Conservation (phyloP, 441 rosid genomes). For the Adansonia gregorii region DNA sequence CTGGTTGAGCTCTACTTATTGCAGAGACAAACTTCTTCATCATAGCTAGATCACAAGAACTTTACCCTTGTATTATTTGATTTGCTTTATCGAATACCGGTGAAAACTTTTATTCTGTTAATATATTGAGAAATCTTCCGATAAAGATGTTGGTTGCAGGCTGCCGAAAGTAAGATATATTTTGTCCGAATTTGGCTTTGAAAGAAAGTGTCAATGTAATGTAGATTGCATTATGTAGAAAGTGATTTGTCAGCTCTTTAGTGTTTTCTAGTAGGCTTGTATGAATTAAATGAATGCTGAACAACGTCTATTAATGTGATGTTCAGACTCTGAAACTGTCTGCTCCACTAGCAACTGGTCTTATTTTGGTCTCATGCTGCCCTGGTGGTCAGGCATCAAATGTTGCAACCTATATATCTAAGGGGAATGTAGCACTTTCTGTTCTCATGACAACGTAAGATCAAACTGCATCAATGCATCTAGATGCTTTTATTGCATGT, state of each 20-base stretch:
- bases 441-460: slow-evolving; percentile 95
- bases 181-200: not conserved
- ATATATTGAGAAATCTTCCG: not conserved
- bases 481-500: slow-evolving; percentile 13
- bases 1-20: slow-evolving; percentile 16
- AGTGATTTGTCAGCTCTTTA: not conserved
- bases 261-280: not conserved
- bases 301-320: slow-evolving; percentile 21
- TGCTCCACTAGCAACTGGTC: slow-evolving; percentile 96
- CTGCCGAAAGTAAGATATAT: not conserved
- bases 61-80: slow-evolving; percentile 5
- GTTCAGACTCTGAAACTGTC: slow-evolving; percentile 79
- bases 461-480: not conserved
- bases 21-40: not conserved
- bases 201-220: not conserved
- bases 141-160: not conserved
- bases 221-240: not conserved
- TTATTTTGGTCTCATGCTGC: slow-evolving; percentile 94
- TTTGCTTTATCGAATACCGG: not conserved
- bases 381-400: slow-evolving; percentile 98
- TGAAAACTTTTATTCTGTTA: slow-evolving; percentile 11
- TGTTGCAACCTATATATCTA: slow-evolving; percentile 91
- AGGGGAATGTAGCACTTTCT: slow-evolving; percentile 95
- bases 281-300: slow-evolving; percentile 25
- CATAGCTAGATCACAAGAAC: not conserved